A percentile compares a stretch with the other conserved stretches of the same genome.
Conservation (phyloP, 305 asterid species). For the Ruellia speciosa region DNA sequence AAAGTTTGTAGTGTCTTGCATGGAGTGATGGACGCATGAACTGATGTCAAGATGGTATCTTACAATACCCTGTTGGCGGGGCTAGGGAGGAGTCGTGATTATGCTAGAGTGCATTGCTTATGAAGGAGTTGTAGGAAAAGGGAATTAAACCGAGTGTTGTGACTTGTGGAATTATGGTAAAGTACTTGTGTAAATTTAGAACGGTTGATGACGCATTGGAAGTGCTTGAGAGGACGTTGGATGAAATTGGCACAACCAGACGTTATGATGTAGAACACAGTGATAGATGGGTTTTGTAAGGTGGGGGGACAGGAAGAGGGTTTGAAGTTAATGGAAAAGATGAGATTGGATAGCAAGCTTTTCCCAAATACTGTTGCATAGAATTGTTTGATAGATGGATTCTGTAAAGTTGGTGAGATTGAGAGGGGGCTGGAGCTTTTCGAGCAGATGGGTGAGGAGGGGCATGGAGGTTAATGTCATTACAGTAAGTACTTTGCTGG, state of each 20-base stretch:
- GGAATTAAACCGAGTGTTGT: constrained; percentile 46
- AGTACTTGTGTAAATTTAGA: constrained; percentile 48
- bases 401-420: constrained; percentile 68
- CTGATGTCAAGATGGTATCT: constrained; percentile 29
- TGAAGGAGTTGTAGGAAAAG: constrained; percentile 69
- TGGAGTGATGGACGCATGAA: constrained; percentile 39
- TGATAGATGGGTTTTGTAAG: constrained; percentile 79
- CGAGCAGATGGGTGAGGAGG: constrained; percentile 41
- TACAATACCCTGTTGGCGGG: constrained; percentile 57
- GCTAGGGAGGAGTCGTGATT: constrained; percentile 39
- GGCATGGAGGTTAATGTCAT: constrained; percentile 40
- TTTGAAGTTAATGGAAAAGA: constrained; percentile 46
- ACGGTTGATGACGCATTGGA: constrained; percentile 65
- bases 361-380: constrained; percentile 50
- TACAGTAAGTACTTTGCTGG: constrained; percentile 51
- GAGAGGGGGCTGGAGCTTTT: constrained; percentile 52
- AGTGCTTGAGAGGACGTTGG: constrained; percentile 49
- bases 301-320: constrained; percentile 81
- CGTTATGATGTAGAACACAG: constrained; percentile 49
- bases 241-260: constrained; percentile 53
- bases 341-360: constrained; percentile 40
- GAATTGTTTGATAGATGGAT: constrained; percentile 70
- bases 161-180: constrained; percentile 64
- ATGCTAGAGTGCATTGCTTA: constrained; percentile 54
- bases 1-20: constrained; percentile 64